Percentiles rank a stretch among this genome's conserved stretches.
These are phyloP conservation scores for Bisporella sp. DNA, from an alignment of 2,329 filamentous ascomycete species.

Conservation along the genomic window DNA sequence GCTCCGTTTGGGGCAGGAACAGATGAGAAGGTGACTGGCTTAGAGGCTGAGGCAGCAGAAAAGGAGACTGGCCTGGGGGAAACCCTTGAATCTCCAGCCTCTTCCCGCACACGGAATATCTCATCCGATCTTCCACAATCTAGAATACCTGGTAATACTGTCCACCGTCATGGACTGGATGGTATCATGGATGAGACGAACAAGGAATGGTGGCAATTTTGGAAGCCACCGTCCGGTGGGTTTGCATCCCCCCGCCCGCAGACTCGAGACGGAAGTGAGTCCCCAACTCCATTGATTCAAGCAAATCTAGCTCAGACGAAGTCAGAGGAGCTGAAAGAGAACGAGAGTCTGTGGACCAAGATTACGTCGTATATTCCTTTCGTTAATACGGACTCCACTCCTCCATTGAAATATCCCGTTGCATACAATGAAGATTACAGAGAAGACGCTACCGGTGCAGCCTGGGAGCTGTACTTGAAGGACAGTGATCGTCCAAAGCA, in stretches of 20 bases:
- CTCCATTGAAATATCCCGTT: conserved; percentile 43
- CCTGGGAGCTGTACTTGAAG: conserved; percentile 80
- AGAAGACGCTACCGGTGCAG: conserved; percentile 55
- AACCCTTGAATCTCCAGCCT: conserved; percentile 2
- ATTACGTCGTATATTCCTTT: conserved; percentile 46
- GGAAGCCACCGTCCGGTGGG: conserved; percentile 54
- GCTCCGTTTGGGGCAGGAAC: conserved; percentile 15
- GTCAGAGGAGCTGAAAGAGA: conserved; percentile 23
- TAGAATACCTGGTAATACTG: conserved; percentile 20
- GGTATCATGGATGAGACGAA: conserved; percentile 9
- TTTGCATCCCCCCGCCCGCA: conserved; percentile 52
- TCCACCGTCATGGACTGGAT: conserved; percentile 14
- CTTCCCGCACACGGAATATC: conserved; percentile 3
- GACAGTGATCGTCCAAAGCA: conserved; percentile 81
- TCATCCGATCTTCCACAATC: not conserved
- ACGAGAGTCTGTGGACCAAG: conserved; percentile 44
- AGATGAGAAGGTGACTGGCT: conserved; percentile 11
- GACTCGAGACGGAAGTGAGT: not conserved
- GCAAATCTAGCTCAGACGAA: conserved; percentile 1
- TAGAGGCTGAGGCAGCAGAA: conserved; percentile 2
- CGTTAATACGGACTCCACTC: conserved; percentile 20
- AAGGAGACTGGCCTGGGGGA: conserved; percentile 8
- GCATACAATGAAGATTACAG: conserved; percentile 56
- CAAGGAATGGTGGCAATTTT: conserved; percentile 52
- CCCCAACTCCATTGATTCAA: not conserved